Percentiles rank a stretch among this genome's conserved stretches.
Evolutionary conservation across 2,329 filamentous ascomycete genomes (phyloP).

Genomic region (Fusarium aywerte): DNA sequence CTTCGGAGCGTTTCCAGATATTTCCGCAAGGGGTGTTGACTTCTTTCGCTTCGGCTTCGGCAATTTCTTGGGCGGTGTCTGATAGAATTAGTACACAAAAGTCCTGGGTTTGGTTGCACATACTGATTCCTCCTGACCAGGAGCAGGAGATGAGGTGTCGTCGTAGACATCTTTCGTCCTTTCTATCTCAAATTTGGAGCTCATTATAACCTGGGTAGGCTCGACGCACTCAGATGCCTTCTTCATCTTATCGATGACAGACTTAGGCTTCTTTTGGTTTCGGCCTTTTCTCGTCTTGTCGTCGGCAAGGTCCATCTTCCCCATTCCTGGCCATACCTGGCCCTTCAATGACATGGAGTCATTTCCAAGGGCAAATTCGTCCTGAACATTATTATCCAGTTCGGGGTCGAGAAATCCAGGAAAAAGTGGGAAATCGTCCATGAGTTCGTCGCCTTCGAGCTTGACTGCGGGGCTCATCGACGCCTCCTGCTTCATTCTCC

Average conservation of each 20-base stretch:
- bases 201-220: slow-evolving; percentile 73
- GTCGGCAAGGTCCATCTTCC: slow-evolving; percentile 82
- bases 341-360: slow-evolving; percentile 70
- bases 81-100: slow-evolving; percentile 12
- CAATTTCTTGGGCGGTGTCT: slow-evolving; percentile 49
- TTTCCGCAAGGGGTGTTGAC: slow-evolving; percentile 48
- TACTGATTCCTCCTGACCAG: slow-evolving; percentile 57
- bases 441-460: slow-evolving; percentile 45
- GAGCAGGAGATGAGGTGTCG: slow-evolving; percentile 63
- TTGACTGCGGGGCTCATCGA: slow-evolving; percentile 42
- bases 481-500: slow-evolving; percentile 45
- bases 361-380: slow-evolving; percentile 41
- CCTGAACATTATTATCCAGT: slow-evolving; percentile 45
- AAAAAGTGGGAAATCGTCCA: slow-evolving; percentile 45
- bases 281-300: slow-evolving; percentile 77
- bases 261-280: slow-evolving; percentile 81
- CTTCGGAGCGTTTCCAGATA: slow-evolving; percentile 51
- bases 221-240: slow-evolving; percentile 71
- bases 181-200: slow-evolving; percentile 61
- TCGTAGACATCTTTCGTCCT: slow-evolving; percentile 69
- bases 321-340: slow-evolving; percentile 80
- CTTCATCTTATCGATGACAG: slow-evolving; percentile 74
- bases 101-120: slow-evolving; percentile 32
- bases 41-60: slow-evolving; percentile 49
- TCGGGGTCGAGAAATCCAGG: slow-evolving; percentile 46